These are phyloP conservation scores for Ganoderma boninense DNA, from an alignment of 1,284 basidiomycete genomes.

Conservation along the genomic window DNA sequence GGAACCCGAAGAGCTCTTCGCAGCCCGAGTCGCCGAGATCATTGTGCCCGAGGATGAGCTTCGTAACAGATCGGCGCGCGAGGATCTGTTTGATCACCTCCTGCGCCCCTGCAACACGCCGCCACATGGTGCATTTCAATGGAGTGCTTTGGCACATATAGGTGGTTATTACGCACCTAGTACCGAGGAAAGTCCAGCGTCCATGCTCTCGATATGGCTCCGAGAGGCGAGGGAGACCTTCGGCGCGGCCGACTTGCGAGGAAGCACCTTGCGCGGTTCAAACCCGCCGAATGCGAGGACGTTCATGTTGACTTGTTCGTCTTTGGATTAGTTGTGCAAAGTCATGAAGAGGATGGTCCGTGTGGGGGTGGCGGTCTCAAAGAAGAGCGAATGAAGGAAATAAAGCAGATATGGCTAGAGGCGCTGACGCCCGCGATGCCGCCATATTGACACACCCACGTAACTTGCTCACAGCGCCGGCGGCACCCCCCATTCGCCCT, in stretches of 20 bases:
- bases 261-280: not conserved
- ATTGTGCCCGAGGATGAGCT: slow-evolving; percentile 66
- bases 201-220: slow-evolving; percentile 36
- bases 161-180: slow-evolving; percentile 24
- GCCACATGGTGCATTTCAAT: not conserved
- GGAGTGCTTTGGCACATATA: not conserved
- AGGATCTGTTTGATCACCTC: slow-evolving; percentile 56
- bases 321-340: not conserved
- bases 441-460: not conserved
- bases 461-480: not conserved
- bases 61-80: slow-evolving; percentile 52
- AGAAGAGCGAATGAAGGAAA: not conserved
- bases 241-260: slow-evolving; percentile 22
- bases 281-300: slow-evolving; percentile 7
- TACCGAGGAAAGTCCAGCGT: slow-evolving; percentile 34
- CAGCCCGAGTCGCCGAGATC: slow-evolving; percentile 67
- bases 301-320: slow-evolving; percentile 6
- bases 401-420: not conserved
- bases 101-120: slow-evolving; percentile 51
- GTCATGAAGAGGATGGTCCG: not conserved
- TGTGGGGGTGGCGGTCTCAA: not conserved
- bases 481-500: not conserved
- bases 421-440: not conserved
- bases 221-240: slow-evolving; percentile 33
- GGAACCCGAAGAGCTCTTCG: slow-evolving; percentile 60